Base-by-base conservation (phyloP, 2,329 filamentous ascomycete species). In the Talaromyces islandicus region DNA sequence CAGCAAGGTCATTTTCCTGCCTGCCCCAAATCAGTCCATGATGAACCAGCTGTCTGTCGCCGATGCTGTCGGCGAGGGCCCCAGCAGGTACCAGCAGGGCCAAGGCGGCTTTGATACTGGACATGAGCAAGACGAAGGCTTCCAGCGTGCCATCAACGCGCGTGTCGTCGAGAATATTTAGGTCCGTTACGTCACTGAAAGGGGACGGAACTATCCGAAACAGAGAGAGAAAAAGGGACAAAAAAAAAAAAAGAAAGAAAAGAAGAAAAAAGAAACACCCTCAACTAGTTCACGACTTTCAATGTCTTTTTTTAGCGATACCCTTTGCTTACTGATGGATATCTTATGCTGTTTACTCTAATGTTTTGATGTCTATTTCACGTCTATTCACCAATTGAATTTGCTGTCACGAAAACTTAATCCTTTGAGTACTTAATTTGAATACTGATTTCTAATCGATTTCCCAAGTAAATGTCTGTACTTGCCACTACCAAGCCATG, bases 161-260 rank as follows among this genome's bases (percentile, higher is more conserved):
- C 85, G 86, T 62, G 82, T 96, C 43, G 82, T 96, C 66, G 90
- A 97, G 81, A 88, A 92, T 77, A 93, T 97, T 75, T 96, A 81
- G 21, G 1, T 24, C n/a, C 35, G 2, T 38, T 38, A 17, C 32
- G 6, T 7, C 3, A 38, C 14, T 6, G 32, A 35, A 35, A 12
- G 12, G 32, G 32, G 14, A 3, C 35, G n/a, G 5, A 14, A 6
- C 6, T n/a, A 38, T 7, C 32, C 32, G 6, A 38, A 38, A 17
- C 32, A 5, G 30, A 32, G 12, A 35, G 5, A 35, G 3, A 35
- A 10, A 35, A 46, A 21, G 17, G 11, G 7, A 46, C 25, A 27
- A 27, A 27, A 27, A 27, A 27, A n/a, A 38, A 17, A 12, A 7
- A 12, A 35, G 12, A 35, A 14, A 35, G 3, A 35, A 10, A 35